Evolutionary conservation across 768 basidiomycete genomes (phyloP).

Genomic region (Boletus tomentosulus): DNA sequence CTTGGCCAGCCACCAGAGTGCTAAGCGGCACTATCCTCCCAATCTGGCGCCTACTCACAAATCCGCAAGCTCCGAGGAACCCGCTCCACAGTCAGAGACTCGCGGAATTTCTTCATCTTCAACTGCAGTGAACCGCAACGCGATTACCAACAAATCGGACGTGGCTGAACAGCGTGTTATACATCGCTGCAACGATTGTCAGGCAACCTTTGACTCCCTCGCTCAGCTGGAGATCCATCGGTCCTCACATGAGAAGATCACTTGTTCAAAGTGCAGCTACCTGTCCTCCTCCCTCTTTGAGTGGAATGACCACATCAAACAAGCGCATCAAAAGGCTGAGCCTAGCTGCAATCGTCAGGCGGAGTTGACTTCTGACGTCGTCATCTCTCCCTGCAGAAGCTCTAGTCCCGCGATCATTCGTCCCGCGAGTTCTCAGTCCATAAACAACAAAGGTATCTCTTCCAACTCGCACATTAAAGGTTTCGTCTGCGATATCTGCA

Average conservation of each 20-base stretch:
- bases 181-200: conserved; percentile 21
- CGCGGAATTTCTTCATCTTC: conserved; percentile 3
- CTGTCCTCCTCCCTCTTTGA: conserved; percentile 21
- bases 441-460: conserved; percentile 4
- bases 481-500: conserved; percentile 19
- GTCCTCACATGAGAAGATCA: conserved; percentile 15
- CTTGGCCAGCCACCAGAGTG: conserved; percentile 19
- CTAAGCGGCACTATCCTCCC: conserved; percentile 19
- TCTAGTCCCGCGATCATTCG: conserved; percentile 12
- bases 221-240: conserved; percentile 19
- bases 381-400: conserved; percentile 7
- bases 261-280: conserved; percentile 25
- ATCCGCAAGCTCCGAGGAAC: not conserved
- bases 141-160: not conserved
- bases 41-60: conserved; percentile 5
- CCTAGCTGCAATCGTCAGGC: conserved; percentile 3
- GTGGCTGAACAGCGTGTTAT: conserved; percentile 1
- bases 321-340: conserved; percentile 11
- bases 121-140: not conserved
- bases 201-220: conserved; percentile 12
- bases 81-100: conserved; percentile 1
- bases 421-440: conserved; percentile 18
- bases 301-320: conserved; percentile 28
- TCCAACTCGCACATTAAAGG: conserved; percentile 4
- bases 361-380: conserved; percentile 1